These are phyloP conservation scores for Trypanosoma conorhini DNA, from an alignment of 208 protist species.

Conservation along the genomic window DNA sequence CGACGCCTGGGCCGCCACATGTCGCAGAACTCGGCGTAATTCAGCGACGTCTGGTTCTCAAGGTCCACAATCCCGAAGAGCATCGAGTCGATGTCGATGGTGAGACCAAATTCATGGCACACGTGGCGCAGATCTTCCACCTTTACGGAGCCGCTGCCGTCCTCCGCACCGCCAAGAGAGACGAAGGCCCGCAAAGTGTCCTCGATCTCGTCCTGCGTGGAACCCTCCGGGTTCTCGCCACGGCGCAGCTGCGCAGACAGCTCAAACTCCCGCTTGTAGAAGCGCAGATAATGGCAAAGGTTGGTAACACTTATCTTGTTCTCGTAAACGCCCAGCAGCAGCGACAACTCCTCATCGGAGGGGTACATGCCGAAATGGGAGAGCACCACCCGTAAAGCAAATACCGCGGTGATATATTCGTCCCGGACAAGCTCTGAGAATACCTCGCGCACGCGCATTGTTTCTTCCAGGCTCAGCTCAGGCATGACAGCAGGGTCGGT, in stretches of 20 bases:
- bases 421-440: constrained; percentile 52
- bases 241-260: constrained; percentile 11
- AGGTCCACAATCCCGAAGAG: constrained; percentile 48
- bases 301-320: constrained; percentile 59
- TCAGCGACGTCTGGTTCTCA: constrained; percentile 48
- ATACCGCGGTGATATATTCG: constrained; percentile 66
- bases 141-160: constrained; percentile 56
- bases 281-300: constrained; percentile 74
- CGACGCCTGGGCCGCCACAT: constrained; percentile 36
- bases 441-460: constrained; percentile 45
- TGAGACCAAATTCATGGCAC: constrained; percentile 69
- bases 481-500: constrained; percentile 35
- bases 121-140: constrained; percentile 51
- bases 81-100: constrained; percentile 76
- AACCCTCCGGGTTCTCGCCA: constrained; percentile 2
- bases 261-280: constrained; percentile 76
- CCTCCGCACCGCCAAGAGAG: constrained; percentile 74
- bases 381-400: constrained; percentile 76
- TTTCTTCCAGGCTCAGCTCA: constrained; percentile 75
- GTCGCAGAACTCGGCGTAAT: constrained; percentile 72
- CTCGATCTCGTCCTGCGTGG: constrained; percentile 32
- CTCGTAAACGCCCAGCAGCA: constrained; percentile 60
- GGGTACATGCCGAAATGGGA: constrained; percentile 78
- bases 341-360: constrained; percentile 55
- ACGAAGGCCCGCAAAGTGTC: constrained; percentile 83